Conservation (phyloP, 257 asterid species). For the Verbascum thapsus region DNA sequence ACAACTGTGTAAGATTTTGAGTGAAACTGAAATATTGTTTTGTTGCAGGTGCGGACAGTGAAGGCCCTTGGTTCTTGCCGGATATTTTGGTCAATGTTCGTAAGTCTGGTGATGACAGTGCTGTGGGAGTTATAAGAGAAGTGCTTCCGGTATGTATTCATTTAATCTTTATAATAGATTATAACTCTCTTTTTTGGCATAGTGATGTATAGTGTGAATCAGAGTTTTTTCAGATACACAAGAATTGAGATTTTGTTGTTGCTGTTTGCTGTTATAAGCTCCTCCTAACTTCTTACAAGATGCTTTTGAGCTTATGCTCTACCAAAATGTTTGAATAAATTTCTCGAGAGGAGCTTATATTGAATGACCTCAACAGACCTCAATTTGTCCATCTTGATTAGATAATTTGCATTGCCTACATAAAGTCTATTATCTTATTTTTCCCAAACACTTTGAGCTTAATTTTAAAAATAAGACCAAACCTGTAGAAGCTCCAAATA, state of each 20-base stretch:
- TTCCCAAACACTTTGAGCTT: too few relatives aligned
- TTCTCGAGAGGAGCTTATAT: too few relatives aligned
- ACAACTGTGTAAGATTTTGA: not conserved
- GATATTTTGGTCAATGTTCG: conserved; percentile 81
- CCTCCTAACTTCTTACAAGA: too few relatives aligned
- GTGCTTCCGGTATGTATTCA: conserved; percentile 69
- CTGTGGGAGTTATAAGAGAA: conserved; percentile 69
- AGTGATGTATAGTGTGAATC: not conserved
- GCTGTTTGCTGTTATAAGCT: too few relatives aligned
- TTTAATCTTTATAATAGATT: not conserved
- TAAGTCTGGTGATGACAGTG: conserved; percentile 65
- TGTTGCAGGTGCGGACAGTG: conserved; percentile 72
- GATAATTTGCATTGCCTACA: too few relatives aligned
- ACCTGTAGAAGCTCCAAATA: too few relatives aligned
- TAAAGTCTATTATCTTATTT: too few relatives aligned
- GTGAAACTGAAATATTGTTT: conserved; percentile 10
- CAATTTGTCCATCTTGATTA: too few relatives aligned
- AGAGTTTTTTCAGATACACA: not conserved
- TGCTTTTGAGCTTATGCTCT: too few relatives aligned
- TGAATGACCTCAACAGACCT: too few relatives aligned
- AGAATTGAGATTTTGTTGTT: not conserved
- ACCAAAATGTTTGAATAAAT: too few relatives aligned
- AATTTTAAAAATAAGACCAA: too few relatives aligned
- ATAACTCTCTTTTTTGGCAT: not conserved
- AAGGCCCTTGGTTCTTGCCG: conserved; percentile 85